Evolutionary conservation across 257 asterid species (phyloP).

Genomic region (Solanum arcanum): DNA sequence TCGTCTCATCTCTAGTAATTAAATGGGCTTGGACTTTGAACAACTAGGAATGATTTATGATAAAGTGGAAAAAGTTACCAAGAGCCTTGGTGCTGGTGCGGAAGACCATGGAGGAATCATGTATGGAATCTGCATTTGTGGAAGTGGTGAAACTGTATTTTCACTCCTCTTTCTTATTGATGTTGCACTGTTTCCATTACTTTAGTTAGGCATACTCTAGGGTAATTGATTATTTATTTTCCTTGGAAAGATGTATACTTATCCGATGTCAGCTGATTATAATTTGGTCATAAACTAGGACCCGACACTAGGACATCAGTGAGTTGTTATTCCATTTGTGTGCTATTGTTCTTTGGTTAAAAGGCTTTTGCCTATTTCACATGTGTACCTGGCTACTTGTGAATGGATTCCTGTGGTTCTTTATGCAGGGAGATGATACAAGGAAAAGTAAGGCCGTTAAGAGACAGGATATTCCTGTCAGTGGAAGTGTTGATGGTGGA

Average conservation of each 20-base stretch:
- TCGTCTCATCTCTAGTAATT: not conserved
- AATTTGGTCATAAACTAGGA: not conserved
- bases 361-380: not conserved
- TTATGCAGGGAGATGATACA: slow-evolving; percentile 51
- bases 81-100: not conserved
- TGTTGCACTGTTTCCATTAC: not conserved
- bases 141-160: not conserved
- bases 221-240: not conserved
- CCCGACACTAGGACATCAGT: not conserved
- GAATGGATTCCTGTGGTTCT: not conserved
- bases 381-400: not conserved
- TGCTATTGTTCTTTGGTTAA: not conserved
- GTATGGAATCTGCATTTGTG: not conserved
- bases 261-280: not conserved
- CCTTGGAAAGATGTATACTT: not conserved
- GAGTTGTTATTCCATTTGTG: not conserved
- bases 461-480: slow-evolving; percentile 53
- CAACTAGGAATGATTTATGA: not conserved
- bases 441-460: slow-evolving; percentile 50
- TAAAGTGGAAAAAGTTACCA: not conserved
- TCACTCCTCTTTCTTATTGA: not conserved
- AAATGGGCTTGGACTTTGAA: not conserved
- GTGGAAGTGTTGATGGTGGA: slow-evolving; percentile 51
- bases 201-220: not conserved
- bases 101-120: not conserved